These are phyloP conservation scores for Quercus glauca DNA, from an alignment of 306 rosid species.

Conservation along the genomic window DNA sequence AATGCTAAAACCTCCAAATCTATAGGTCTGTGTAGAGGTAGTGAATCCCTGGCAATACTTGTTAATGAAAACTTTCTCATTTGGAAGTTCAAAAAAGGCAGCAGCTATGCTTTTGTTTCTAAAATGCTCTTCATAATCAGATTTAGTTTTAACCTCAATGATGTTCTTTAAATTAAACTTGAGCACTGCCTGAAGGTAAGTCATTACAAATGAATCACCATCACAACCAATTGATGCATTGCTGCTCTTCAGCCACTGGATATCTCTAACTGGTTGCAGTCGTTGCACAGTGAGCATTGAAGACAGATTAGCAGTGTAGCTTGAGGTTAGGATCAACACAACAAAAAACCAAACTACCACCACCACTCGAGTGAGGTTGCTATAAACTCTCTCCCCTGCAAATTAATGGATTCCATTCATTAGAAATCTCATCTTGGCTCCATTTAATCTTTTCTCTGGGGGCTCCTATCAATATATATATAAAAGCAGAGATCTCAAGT, in stretches of 20 bases:
- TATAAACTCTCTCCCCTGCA: too few species aligned
- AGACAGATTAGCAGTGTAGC: conserved; percentile 74
- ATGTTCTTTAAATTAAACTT: conserved; percentile 14
- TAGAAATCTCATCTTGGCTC: too few species aligned
- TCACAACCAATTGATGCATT: conserved; percentile 45
- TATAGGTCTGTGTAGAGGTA: conserved; percentile 15
- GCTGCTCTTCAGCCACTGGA: conserved; percentile 44
- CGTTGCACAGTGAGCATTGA: conserved; percentile 51
- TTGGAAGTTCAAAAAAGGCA: conserved; percentile 73
- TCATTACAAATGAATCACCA: conserved; percentile 40
- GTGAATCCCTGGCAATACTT: conserved; percentile 44
- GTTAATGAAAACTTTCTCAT: conserved; percentile 45
- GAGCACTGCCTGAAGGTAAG: conserved; percentile 38
- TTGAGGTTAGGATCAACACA: conserved; percentile 51
- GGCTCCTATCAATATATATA: too few species aligned
- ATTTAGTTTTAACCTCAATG: conserved; percentile 13
- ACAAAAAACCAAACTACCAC: conserved; percentile 1
- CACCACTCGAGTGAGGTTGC: too few species aligned
- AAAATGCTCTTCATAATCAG: conserved; percentile 21
- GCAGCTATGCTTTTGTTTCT: conserved; percentile 37
- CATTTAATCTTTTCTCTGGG: too few species aligned
- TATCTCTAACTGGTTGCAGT: conserved; percentile 19
- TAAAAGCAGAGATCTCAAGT: too few species aligned
- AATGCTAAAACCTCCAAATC: too few species aligned
- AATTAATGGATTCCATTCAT: too few species aligned